These are phyloP conservation scores for Tylopilus sp. DNA, from an alignment of 1,284 basidiomycete genomes.

Conservation along the genomic window DNA sequence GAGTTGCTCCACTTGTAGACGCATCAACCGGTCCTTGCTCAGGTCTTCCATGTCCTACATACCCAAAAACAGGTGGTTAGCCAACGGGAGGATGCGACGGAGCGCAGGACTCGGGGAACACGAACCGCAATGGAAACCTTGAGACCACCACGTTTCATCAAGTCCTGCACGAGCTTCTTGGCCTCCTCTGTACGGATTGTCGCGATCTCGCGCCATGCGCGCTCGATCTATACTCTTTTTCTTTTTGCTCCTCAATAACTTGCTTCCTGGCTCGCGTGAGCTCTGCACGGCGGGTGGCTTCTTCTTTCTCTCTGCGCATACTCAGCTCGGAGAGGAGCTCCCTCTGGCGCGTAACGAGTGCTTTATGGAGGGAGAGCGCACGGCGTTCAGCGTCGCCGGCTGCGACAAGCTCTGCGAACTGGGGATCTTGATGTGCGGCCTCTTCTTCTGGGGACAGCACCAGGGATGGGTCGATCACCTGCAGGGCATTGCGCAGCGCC, in stretches of 20 bases:
- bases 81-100: neutral
- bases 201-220: constrained; percentile 82
- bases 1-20: constrained; percentile 89
- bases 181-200: constrained; percentile 81
- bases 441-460: constrained; percentile 44
- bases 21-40: constrained; percentile 87
- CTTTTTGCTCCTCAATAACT: constrained; percentile 67
- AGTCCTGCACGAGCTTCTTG: constrained; percentile 82
- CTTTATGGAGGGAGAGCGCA: constrained; percentile 70
- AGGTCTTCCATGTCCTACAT: constrained; percentile 75
- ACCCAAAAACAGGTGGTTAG: neutral
- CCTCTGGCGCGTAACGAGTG: constrained; percentile 82
- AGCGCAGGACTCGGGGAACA: constrained; percentile 11
- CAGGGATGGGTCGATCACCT: constrained; percentile 44
- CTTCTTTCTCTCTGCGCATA: constrained; percentile 88
- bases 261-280: constrained; percentile 64
- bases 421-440: constrained; percentile 53
- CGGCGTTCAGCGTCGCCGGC: constrained; percentile 73
- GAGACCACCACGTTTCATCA: constrained; percentile 83
- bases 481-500: constrained; percentile 69
- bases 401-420: constrained; percentile 51
- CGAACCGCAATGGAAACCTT: constrained; percentile 81
- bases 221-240: constrained; percentile 77
- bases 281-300: constrained; percentile 78
- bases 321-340: constrained; percentile 87